These are phyloP conservation scores for Austropuccinia psidii DNA, from an alignment of 1,284 basidiomycete genomes.

Conservation along the genomic window DNA sequence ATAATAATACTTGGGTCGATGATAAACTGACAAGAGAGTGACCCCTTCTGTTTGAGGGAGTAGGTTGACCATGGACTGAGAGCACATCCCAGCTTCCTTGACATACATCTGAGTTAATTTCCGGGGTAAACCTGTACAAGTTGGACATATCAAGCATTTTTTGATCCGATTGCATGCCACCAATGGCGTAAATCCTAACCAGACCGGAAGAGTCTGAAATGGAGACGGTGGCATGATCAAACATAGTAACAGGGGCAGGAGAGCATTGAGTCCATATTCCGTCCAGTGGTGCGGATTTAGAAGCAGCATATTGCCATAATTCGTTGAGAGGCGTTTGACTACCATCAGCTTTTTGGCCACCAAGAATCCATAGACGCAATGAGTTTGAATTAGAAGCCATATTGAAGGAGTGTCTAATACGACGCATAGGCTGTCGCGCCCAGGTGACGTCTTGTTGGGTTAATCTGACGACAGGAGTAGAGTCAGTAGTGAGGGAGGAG, in stretches of 20 bases:
- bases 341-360: constrained; percentile 22
- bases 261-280: constrained; percentile 27
- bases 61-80: not conserved
- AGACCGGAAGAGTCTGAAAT: constrained; percentile 13
- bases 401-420: constrained; percentile 19
- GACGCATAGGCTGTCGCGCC: constrained; percentile 27
- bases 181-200: constrained; percentile 16
- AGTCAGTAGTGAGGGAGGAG: not conserved
- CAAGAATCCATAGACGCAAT: constrained; percentile 14
- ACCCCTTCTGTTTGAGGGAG: constrained; percentile 1
- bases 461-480: not conserved
- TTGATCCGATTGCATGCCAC: not conserved
- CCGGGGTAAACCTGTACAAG: constrained; percentile 18
- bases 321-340: constrained; percentile 20
- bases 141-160: constrained; percentile 1
- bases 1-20: constrained; percentile 20
- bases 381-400: constrained; percentile 12
- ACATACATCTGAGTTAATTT: not conserved
- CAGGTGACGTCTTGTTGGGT: not conserved
- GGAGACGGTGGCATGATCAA: constrained; percentile 22
- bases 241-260: not conserved
- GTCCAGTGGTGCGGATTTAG: not conserved
- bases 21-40: constrained; percentile 26
- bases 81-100: constrained; percentile 14
- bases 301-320: constrained; percentile 31